A percentile compares a stretch with the other conserved stretches of the same genome.
Conservation (phyloP, 1,284 basidiomycete genomes). For the Ganoderma meredithae region DNA sequence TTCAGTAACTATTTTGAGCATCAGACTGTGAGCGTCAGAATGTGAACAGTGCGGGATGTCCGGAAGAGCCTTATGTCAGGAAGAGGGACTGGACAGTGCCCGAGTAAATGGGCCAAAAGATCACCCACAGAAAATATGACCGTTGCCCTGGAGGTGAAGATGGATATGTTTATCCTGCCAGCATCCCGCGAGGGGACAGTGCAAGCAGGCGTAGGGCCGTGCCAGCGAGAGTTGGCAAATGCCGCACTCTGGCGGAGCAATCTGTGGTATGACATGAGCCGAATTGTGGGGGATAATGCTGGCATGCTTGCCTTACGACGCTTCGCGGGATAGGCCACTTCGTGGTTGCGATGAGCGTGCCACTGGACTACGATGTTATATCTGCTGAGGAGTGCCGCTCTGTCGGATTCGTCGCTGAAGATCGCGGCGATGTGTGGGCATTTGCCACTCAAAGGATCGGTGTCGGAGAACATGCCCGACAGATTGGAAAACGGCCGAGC, state of each 20-base stretch:
- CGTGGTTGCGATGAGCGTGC: conserved; percentile 45
- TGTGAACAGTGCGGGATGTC: not conserved
- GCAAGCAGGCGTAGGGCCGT: conserved; percentile 82
- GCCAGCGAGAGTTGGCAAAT: conserved; percentile 65
- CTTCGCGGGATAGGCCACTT: conserved; percentile 46
- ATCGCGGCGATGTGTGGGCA: conserved; percentile 38
- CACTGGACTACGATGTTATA: conserved; percentile 50
- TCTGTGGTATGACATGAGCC: conserved; percentile 33
- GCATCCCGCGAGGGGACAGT: conserved; percentile 81
- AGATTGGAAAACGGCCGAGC: conserved; percentile 9
- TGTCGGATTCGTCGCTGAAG: conserved; percentile 40
- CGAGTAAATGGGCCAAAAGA: conserved; percentile 10
- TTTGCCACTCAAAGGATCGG: conserved; percentile 18
- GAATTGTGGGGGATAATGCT: not conserved
- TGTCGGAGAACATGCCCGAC: conserved; percentile 23
- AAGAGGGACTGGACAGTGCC: conserved; percentile 19
- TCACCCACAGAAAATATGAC: conserved; percentile 75
- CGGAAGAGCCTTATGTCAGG: not conserved
- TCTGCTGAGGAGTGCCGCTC: conserved; percentile 41
- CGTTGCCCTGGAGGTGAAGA: conserved; percentile 61
- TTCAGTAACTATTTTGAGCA: conserved; percentile 10
- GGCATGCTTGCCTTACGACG: conserved; percentile 49
- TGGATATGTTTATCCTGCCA: conserved; percentile 66
- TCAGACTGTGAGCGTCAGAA: not conserved
- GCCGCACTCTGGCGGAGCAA: conserved; percentile 65